Base-by-base conservation (phyloP, 2,329 filamentous ascomycete genomes). In the Fusarium camptoceras region DNA sequence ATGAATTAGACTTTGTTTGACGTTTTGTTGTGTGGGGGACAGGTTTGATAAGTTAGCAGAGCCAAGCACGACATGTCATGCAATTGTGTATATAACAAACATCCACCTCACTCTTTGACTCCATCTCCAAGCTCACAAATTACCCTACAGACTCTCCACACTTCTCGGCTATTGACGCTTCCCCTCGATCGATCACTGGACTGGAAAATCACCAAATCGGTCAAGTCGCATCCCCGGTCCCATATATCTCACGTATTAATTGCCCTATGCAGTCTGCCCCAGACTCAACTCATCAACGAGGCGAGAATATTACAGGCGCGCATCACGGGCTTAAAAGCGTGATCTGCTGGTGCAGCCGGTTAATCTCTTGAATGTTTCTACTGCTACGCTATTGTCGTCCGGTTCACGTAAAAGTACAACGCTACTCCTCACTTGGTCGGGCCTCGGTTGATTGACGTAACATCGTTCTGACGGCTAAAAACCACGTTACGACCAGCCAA, bases 241-340 rank as follows among this genome's bases (percentile, higher is more conserved):
- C 22, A 49, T 37, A 31, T 44, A 34, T 30, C 1, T 7, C n/a
- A 24, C 8, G 16, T 3, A 16, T 24, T 37, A 27, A 56, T 57
- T 31, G 12, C n/a, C 11, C n/a, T 42, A 18, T 25, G 16, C 8
- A 43, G 34, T 37, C 34, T 37, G 34, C 34, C 10, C 34, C 34
- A n/a, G 10, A 10, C 22, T 31, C 9, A 20, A 4, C 46, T 28
- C 34, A 16, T 37, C 16, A 12, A 11, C 12, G 28, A 43, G 20
- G 30, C 34, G 20, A 7, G 16, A 22, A 37, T 64, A 20, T n/a
- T 64, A 64, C 49, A 56, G 60, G 59, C 9, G 60, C 60, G 60
- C 60, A 56, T 64, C 10, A 1, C 18, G 42, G 6, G 16, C 34
- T 49, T 12, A 14, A 10, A 28, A 15, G 12, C 20, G 25, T 48